Base-by-base conservation (phyloP, 768 basidiomycete species). In the Amanita jacksonii region DNA sequence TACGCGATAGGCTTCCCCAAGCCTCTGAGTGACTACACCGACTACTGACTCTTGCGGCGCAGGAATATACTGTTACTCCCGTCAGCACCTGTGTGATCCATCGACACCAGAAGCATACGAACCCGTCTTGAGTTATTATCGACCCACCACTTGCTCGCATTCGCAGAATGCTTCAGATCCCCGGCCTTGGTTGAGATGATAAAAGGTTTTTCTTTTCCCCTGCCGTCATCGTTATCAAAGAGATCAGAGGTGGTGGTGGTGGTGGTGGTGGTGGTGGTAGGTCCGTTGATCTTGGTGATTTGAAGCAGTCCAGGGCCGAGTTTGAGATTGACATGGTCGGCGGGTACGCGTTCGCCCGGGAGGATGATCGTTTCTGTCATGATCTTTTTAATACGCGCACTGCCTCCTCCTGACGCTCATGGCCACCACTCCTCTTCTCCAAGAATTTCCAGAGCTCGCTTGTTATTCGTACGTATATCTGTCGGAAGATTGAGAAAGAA, bases 1-100 rank as follows among this genome's bases (percentile, higher is more conserved):
- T 18, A 98, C 90, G 35, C 92, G 77, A 70, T 80, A 99, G 5
- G 82, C 85, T 55, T 98, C 94, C 28, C 89, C 91, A 43, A 81
- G 71, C 53, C 84, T 80, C 47, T 81, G 86, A 5, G 73, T 70
- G 40, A 99, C 69, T 28, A 84, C 72, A 2, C 93, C 94, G 18
- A 98, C 71, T 1, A 98, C 90, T 8, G 84, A 78, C 58, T 98
- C 94, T 51, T 90, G 86, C 5, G 83, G 62, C 22, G 90, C 89
- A 37, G 93, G 90, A 25, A 90, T 74, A 64, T 98, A 98, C 93
- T 97, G 54, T 7, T 45, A 32, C 31, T 13, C 12, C n/a, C 3
- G 8, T 42, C 10, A 43, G 53, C 39, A 40, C 23, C 50, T 13
- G 4, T 40, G 4, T 4, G 16, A 23, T 3, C 20, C 20, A 5